Conservation (phyloP, 2,329 filamentous ascomycete genomes). For the Venturia asperata region DNA sequence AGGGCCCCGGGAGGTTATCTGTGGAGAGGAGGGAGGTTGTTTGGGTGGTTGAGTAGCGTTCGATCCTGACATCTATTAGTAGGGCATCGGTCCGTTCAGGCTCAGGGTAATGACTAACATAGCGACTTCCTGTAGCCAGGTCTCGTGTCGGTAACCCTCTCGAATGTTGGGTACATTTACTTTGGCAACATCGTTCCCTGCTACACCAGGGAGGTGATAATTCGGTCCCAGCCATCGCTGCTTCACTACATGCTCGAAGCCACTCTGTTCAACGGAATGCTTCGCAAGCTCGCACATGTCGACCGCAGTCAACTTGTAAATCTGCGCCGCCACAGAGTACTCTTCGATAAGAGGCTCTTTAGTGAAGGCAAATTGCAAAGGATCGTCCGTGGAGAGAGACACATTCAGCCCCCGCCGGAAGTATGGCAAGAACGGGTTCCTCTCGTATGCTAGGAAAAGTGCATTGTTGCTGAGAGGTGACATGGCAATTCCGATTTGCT, state of each 20-base stretch:
- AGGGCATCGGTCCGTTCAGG: background rate
- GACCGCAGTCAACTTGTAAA: conserved; percentile 92
- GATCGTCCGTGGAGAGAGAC: conserved; percentile 92
- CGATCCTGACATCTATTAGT: conserved; percentile 25
- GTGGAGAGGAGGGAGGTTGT: conserved; percentile 8
- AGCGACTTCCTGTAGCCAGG: conserved; percentile 70
- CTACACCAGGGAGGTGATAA: conserved; percentile 69
- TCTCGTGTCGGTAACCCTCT: conserved; percentile 83
- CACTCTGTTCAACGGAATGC: conserved; percentile 90
- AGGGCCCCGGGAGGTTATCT: conserved; percentile 17
- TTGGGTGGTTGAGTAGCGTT: conserved; percentile 21
- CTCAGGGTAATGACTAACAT: conserved; percentile 55
- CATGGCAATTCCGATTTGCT: conserved; percentile 98
- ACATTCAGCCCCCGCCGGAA: conserved; percentile 94
- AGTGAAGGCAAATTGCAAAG: conserved; percentile 94
- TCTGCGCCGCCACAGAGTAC: conserved; percentile 95
- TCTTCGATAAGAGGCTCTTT: conserved; percentile 98
- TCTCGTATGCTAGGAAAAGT: conserved; percentile 89
- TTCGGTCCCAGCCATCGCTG: conserved; percentile 81
- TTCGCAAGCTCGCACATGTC: conserved; percentile 99
- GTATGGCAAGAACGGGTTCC: conserved; percentile 93
- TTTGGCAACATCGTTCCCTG: conserved; percentile 88
- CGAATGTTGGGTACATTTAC: conserved; percentile 93
- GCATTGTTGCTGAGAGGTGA: conserved; percentile 98
- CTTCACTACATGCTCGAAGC: conserved; percentile 84